Percentiles rank a stretch among this genome's conserved stretches.
These are phyloP conservation scores for Brassica incana DNA, from an alignment of 345 rosid species.

Conservation along the genomic window DNA sequence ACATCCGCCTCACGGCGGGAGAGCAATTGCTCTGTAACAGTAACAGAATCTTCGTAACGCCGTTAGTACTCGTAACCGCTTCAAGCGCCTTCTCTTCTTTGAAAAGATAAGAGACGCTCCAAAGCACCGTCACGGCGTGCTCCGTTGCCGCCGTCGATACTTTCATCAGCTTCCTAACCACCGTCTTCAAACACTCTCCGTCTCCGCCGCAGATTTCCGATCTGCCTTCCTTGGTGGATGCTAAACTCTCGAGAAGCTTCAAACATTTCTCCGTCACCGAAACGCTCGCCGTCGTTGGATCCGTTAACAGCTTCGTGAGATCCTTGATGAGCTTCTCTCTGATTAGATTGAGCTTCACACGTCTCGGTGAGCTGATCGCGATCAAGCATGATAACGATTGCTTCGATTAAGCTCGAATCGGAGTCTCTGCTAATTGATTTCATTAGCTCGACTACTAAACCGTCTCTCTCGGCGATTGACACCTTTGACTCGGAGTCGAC, in stretches of 20 bases:
- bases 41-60: constrained; percentile 70
- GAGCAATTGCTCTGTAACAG: constrained; percentile 90
- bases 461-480: constrained; percentile 59
- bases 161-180: constrained; percentile 68
- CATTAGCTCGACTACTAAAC: constrained; percentile 46
- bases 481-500: constrained; percentile 61
- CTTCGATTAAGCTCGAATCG: constrained; percentile 52
- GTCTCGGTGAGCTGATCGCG: constrained; percentile 49
- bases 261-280: constrained; percentile 66
- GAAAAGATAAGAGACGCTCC: constrained; percentile 76
- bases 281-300: constrained; percentile 40
- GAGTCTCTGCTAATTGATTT: constrained; percentile 42
- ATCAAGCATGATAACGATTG: constrained; percentile 59
- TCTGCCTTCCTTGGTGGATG: constrained; percentile 69
- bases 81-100: constrained; percentile 66
- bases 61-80: constrained; percentile 59
- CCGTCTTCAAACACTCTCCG: constrained; percentile 52
- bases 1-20: constrained; percentile 79
- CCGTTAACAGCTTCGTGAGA: constrained; percentile 42
- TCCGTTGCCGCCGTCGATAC: constrained; percentile 76
- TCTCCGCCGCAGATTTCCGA: constrained; percentile 51
- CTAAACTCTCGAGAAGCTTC: constrained; percentile 61
- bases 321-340: constrained; percentile 39
- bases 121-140: constrained; percentile 74
- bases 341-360: constrained; percentile 49